Conservation (phyloP, 768 basidiomycete species). For the Terana coerulea region DNA sequence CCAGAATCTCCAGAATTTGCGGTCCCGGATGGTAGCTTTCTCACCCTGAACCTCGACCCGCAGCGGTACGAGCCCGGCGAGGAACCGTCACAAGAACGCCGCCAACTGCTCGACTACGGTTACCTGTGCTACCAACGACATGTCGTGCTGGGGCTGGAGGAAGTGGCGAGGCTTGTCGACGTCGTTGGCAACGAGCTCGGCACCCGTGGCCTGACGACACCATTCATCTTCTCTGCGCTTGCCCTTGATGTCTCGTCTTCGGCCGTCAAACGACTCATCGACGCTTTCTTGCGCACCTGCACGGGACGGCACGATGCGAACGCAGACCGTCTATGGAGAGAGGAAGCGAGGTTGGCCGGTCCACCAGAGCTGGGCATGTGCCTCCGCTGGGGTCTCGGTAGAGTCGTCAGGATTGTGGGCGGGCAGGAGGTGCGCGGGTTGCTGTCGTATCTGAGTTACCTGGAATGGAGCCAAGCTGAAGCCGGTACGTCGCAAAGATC, state of each 20-base stretch:
- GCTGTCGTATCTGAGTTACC: slow-evolving; percentile 80
- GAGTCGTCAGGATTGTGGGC: slow-evolving; percentile 67
- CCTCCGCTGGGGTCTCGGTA: slow-evolving; percentile 86
- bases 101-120: slow-evolving; percentile 52
- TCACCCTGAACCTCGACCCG: slow-evolving; percentile 31
- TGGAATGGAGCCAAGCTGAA: slow-evolving; percentile 80
- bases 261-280: slow-evolving; percentile 73
- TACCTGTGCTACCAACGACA: slow-evolving; percentile 72
- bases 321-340: slow-evolving; percentile 60
- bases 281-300: slow-evolving; percentile 74
- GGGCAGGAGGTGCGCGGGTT: slow-evolving; percentile 80
- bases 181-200: slow-evolving; percentile 68
- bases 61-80: slow-evolving; percentile 23
- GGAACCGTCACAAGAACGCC: slow-evolving; percentile 18
- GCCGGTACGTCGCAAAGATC: slow-evolving; percentile 51
- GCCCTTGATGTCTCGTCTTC: slow-evolving; percentile 80
- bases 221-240: slow-evolving; percentile 86
- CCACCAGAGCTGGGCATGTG: slow-evolving; percentile 90
- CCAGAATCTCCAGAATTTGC: slow-evolving; percentile 28
- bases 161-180: slow-evolving; percentile 68
- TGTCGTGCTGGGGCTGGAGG: slow-evolving; percentile 72
- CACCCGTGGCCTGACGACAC: slow-evolving; percentile 73
- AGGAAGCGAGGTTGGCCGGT: slow-evolving; percentile 81
- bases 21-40: slow-evolving; percentile 33
- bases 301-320: slow-evolving; percentile 23